Base-by-base conservation (phyloP, 192 early-diverging fungal genomes). In the Coemansia sp. region DNA sequence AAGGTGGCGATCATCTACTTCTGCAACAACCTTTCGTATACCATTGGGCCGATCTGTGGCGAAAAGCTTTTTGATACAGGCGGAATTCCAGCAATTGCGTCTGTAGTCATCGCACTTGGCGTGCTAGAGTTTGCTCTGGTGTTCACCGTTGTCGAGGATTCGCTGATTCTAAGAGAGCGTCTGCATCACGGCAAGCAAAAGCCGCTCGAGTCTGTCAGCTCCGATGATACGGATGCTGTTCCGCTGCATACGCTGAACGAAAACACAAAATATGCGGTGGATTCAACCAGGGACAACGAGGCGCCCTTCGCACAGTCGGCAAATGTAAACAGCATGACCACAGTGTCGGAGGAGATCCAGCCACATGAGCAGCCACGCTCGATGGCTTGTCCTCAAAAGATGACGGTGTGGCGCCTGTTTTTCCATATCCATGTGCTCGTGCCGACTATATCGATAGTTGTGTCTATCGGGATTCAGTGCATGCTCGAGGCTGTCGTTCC, bases 1-100 rank as follows among this genome's bases (percentile, higher is more conserved):
- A 76, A 70, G 50, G 65, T 70, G 42, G 63, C 74, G 11, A 67
- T 76, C 13, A 38, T 67, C 10, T 70, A 61, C 25, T 56, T 76
- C 40, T 58, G 62, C 61, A 76, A 76, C 57, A 67, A 76, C 65
- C 67, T 71, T 62, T 64, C 63, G 1, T 70, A 76, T 23, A 70
- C 74, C 4, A 76, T 66, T 23, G 74, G 74, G 1, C 74, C 74
- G 15, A 64, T 76, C 5, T 65, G 63, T 19, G 74, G 74, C 2
- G 54, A 76, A 52, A 65, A 48, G 36, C 61, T 76, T 2, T 76
- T 57, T 43, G 61, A 76, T 1, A 14, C 54, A 14, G 17, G 52
- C 15, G 74, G 74, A 3, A 36, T 76, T 19, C 61, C 40, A 5
- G 69, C 68, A 9, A 66, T 56, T 17, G 68, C 68, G 0, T 61